Percentiles rank a stretch among this genome's conserved stretches.
phyloP scores from a whole-genome alignment of 208 protist genomes.

The Phytomonas sp. region DNA sequence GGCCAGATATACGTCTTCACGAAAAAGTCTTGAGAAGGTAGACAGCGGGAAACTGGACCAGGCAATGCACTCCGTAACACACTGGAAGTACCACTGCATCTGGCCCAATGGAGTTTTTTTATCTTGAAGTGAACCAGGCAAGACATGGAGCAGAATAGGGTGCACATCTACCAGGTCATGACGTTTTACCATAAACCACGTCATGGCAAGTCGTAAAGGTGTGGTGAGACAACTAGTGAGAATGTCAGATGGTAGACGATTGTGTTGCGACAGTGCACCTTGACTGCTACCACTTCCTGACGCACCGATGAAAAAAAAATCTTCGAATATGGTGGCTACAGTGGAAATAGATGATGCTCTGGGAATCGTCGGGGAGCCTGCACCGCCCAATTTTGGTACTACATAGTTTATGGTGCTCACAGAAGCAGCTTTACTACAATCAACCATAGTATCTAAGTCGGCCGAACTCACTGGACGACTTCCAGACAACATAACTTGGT shows the following conservation, averaged over 20 bases:
- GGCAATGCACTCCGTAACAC: constrained; percentile 98
- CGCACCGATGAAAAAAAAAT: constrained; percentile 86
- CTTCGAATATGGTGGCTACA: constrained; percentile 23
- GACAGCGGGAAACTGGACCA: constrained; percentile 90
- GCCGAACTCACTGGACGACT: constrained; percentile 27
- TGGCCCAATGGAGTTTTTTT: constrained; percentile 94
- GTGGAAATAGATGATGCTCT: not conserved
- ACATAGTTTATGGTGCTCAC: constrained; percentile 11
- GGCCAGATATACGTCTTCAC: constrained; percentile 95
- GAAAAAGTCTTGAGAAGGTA: constrained; percentile 78
- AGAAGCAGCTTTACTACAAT: not conserved
- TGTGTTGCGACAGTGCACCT: constrained; percentile 32
- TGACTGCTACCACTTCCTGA: constrained; percentile 24
- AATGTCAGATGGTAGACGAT: constrained; percentile 89
- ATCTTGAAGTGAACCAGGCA: constrained; percentile 67
- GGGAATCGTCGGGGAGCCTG: not conserved
- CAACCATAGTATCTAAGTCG: constrained; percentile 21
- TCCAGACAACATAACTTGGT: constrained; percentile 26
- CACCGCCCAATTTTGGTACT: constrained; percentile 1
- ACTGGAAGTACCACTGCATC: constrained; percentile 98
- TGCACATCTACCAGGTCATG: constrained; percentile 46
- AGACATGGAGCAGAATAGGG: constrained; percentile 63
- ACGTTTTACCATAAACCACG: constrained; percentile 86
- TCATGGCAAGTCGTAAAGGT: constrained; percentile 93
- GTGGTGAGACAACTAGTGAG: constrained; percentile 99